phyloP scores from a whole-genome alignment of 192 early-diverging fungal species.

The Backusella tuberculispora region DNA sequence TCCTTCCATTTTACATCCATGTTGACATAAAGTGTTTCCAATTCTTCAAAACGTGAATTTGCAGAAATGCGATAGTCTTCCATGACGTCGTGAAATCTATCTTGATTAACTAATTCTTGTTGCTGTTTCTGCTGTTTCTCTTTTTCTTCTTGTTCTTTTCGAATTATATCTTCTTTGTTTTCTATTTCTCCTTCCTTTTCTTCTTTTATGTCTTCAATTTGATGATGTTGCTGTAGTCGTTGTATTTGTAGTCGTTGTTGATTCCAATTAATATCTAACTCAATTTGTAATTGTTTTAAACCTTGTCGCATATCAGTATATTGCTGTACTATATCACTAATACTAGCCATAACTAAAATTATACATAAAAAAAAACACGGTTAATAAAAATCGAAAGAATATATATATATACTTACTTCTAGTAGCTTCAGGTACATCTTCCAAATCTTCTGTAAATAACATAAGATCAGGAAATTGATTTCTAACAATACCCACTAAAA shows the following conservation, averaged over 20 bases:
- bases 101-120: slow-evolving; percentile 30
- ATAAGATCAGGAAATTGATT: slow-evolving; percentile 62
- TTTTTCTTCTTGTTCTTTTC: slow-evolving; percentile 36
- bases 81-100: slow-evolving; percentile 71
- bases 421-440: slow-evolving; percentile 64
- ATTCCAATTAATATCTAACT: slow-evolving; percentile 46
- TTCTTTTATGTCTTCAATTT: slow-evolving; percentile 20
- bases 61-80: slow-evolving; percentile 63
- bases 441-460: slow-evolving; percentile 67
- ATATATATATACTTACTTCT: slow-evolving; percentile 48
- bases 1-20: slow-evolving; percentile 73
- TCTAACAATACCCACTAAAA: slow-evolving; percentile 67
- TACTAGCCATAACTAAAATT: slow-evolving; percentile 30
- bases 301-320: slow-evolving; percentile 40
- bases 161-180: too few relatives aligned
- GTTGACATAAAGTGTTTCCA: slow-evolving; percentile 58
- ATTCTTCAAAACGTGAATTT: slow-evolving; percentile 56
- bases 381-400: background rate
- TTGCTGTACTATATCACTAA: slow-evolving; percentile 38
- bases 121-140: background rate
- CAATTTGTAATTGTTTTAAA: slow-evolving; percentile 50
- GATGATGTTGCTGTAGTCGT: too few relatives aligned
- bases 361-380: background rate
- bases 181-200: too few relatives aligned
- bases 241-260: background rate